Conservation (phyloP, 2,329 filamentous ascomycete genomes). For the Fusarium concolor region DNA sequence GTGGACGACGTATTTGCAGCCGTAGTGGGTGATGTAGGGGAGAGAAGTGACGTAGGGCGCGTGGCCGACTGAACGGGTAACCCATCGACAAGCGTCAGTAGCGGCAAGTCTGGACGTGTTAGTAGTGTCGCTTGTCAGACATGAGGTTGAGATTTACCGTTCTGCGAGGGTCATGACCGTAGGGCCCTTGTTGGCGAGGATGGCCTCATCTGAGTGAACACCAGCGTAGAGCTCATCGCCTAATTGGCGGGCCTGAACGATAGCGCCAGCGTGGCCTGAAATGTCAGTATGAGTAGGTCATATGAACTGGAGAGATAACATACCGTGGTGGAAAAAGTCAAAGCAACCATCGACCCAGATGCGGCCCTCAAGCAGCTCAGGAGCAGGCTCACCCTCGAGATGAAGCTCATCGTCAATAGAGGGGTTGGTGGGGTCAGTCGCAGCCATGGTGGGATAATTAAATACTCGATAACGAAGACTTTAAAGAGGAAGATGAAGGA, state of each 20-base stretch:
- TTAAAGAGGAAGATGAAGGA: not conserved
- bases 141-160: slow-evolving; percentile 63
- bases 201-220: slow-evolving; percentile 95
- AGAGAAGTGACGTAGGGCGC: slow-evolving; percentile 96
- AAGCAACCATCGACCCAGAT: slow-evolving; percentile 99
- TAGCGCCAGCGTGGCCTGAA: slow-evolving; percentile 91
- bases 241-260: slow-evolving; percentile 93
- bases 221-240: slow-evolving; percentile 91
- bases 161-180: slow-evolving; percentile 96
- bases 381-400: slow-evolving; percentile 60
- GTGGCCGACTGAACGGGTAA: slow-evolving; percentile 82
- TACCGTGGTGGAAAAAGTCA: slow-evolving; percentile 98
- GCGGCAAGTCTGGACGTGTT: slow-evolving; percentile 75
- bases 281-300: not conserved
- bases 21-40: slow-evolving; percentile 94
- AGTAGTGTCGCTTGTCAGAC: slow-evolving; percentile 2
- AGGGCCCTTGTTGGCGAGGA: slow-evolving; percentile 95
- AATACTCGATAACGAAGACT: not conserved
- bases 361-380: slow-evolving; percentile 72
- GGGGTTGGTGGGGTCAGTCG: slow-evolving; percentile 41
- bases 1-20: slow-evolving; percentile 95
- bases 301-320: slow-evolving; percentile 6
- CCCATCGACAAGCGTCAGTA: slow-evolving; percentile 95
- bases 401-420: slow-evolving; percentile 41
- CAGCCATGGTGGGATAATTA: slow-evolving; percentile 28